phyloP scores from a whole-genome alignment of 78 protist genomes.

The Dictyostelium firmibasis region DNA sequence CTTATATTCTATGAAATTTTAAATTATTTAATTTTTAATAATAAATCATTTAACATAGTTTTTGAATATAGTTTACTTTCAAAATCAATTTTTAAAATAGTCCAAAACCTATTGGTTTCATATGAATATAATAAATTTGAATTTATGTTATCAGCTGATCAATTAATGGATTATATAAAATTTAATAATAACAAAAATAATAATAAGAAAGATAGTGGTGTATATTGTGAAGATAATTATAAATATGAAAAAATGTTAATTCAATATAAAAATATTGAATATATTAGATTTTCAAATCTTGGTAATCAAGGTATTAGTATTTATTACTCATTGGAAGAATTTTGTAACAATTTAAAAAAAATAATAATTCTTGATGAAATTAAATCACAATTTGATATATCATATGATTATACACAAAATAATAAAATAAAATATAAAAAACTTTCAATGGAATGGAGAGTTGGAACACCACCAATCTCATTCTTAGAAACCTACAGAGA shows the following conservation, averaged over 20 bases:
- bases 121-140: not conserved
- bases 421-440: too few relatives aligned
- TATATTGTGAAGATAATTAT: not conserved
- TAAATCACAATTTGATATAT: not conserved
- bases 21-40: not conserved
- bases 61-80: not conserved
- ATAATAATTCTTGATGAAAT: not conserved
- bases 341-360: not conserved
- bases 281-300: not conserved
- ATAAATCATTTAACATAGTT: not conserved
- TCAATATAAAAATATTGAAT: not conserved
- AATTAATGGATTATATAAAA: not conserved
- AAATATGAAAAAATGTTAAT: not conserved
- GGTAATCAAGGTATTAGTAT: not conserved
- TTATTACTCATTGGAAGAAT: not conserved
- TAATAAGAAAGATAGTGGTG: not conserved
- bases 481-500: not conserved
- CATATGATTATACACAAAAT: not conserved
- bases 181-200: not conserved
- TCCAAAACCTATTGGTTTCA: not conserved
- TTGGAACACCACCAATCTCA: not conserved
- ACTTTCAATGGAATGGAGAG: not conserved
- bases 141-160: not conserved
- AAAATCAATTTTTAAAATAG: not conserved
- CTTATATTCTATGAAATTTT: not conserved